A percentile compares a stretch with the other conserved stretches of the same genome.
Evolutionary conservation across 176 grass and related monocot genomes (phyloP).

Genomic region (Stipa capillata): DNA sequence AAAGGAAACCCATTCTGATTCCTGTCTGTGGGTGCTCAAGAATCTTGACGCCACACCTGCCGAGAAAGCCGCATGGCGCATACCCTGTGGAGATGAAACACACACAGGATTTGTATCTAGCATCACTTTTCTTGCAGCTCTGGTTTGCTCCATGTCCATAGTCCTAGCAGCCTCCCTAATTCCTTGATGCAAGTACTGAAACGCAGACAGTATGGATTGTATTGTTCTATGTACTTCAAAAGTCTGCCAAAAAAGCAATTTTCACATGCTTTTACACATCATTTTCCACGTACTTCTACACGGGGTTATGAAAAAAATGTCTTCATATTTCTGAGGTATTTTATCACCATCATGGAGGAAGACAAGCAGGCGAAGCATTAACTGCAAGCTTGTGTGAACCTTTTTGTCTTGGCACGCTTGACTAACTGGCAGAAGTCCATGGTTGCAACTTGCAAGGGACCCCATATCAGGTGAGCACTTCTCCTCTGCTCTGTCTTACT

Average conservation of each 20-base stretch:
- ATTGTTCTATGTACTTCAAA: background rate
- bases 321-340: too few species aligned
- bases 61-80: conserved; percentile 38
- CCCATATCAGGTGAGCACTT: too few species aligned
- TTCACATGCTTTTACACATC: background rate
- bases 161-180: conserved; percentile 36
- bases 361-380: background rate
- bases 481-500: too few species aligned
- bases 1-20: conserved; percentile 16
- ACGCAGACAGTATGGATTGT: background rate
- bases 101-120: conserved; percentile 55
- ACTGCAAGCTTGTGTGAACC: too few species aligned
- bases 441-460: too few species aligned
- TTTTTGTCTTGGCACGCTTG: background rate
- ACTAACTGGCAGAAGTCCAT: background rate
- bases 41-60: background rate
- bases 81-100: conserved; percentile 63
- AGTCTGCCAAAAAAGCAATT: background rate
- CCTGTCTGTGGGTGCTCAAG: conserved; percentile 34
- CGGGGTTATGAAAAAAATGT: too few species aligned
- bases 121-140: conserved; percentile 62
- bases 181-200: background rate
- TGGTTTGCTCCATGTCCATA: conserved; percentile 60
- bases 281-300: too few species aligned
- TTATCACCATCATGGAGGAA: background rate